Conservation (phyloP, 305 asterid species). For the Fraxinus ornus region DNA sequence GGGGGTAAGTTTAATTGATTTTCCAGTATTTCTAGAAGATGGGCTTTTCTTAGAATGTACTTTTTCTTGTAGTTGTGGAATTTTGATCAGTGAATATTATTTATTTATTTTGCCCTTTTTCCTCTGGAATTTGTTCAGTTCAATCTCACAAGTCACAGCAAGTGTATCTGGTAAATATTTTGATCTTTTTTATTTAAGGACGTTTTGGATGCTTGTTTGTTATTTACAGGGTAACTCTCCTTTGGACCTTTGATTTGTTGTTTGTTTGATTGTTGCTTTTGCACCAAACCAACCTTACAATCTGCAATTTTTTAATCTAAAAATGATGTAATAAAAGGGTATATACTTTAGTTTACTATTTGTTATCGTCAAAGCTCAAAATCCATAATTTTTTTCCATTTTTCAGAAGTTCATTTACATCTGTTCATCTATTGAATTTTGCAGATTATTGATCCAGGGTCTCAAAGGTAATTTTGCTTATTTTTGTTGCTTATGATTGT, state of each 20-base stretch:
- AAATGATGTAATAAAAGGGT: constrained; percentile 22
- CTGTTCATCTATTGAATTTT: constrained; percentile 24
- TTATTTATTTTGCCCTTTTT: not conserved
- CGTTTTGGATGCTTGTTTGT: constrained; percentile 19
- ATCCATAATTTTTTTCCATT: constrained; percentile 16
- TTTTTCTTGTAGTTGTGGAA: constrained; percentile 27
- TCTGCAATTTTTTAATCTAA: constrained; percentile 27
- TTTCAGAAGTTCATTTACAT: constrained; percentile 16
- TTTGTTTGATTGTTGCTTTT: constrained; percentile 34
- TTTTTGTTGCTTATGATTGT: not conserved
- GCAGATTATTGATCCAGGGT: constrained; percentile 18
- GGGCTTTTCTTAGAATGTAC: constrained; percentile 24
- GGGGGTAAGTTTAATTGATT: constrained; percentile 30
- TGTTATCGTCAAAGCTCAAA: constrained; percentile 30
- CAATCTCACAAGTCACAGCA: not conserved
- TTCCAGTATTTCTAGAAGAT: constrained; percentile 31
- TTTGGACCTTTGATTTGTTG: constrained; percentile 27
- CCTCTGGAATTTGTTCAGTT: not conserved
- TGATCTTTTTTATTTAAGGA: constrained; percentile 1
- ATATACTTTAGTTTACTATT: constrained; percentile 22
- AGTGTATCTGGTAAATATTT: constrained; percentile 9
- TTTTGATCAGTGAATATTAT: constrained; percentile 27
- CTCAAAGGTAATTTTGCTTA: not conserved
- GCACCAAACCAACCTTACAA: constrained; percentile 36
- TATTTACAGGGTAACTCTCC: constrained; percentile 25